Conservation (phyloP, 2,329 filamentous ascomycete species). For the Apiospora aurea region DNA sequence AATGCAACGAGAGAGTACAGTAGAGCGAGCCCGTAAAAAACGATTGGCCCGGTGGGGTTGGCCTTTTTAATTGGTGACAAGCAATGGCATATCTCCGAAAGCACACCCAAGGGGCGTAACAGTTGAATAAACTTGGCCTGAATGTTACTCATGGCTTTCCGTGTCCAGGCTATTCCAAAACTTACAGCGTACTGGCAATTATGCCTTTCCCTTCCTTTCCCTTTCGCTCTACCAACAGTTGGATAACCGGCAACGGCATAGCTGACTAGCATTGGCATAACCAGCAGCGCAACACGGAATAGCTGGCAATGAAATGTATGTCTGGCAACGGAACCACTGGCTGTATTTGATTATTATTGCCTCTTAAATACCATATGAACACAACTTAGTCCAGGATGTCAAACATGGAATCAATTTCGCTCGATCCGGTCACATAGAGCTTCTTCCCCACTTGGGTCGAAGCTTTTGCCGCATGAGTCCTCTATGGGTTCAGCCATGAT, state of each 20-base stretch:
- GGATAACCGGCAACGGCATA: background rate
- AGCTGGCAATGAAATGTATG: no score
- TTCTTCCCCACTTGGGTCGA: no score
- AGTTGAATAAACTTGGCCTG: background rate
- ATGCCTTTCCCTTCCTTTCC: background rate
- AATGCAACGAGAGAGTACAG: background rate
- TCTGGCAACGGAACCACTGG: no score
- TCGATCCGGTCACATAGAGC: no score
- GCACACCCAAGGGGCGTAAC: background rate
- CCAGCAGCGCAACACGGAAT: background rate
- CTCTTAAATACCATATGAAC: no score
- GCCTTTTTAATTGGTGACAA: background rate
- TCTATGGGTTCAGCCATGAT: no score
- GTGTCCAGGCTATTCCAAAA: background rate
- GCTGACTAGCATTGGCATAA: background rate
- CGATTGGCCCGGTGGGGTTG: background rate
- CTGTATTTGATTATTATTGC: no score
- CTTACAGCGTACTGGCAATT: background rate
- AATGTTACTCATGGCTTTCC: background rate
- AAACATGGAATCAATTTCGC: no score
- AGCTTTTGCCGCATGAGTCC: no score
- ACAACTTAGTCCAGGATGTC: no score
- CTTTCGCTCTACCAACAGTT: background rate
- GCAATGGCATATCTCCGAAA: background rate
- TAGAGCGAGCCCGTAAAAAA: no score